Percentiles rank a stretch among this genome's conserved stretches.
These are phyloP conservation scores for Penicillium sp. DNA, from an alignment of 2,329 filamentous ascomycete species.

Conservation along the genomic window DNA sequence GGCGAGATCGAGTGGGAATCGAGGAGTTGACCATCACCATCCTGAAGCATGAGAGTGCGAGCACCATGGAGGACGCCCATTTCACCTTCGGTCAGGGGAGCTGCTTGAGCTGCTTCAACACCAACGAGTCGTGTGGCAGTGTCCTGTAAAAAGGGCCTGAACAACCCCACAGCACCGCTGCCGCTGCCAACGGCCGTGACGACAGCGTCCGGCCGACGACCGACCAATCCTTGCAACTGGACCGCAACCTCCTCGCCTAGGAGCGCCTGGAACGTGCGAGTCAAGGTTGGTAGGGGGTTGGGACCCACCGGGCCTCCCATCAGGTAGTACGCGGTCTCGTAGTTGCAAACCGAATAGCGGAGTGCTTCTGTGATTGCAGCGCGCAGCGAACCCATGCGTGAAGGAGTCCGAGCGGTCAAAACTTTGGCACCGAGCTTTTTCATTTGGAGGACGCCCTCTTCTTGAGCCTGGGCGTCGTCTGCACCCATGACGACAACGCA, in stretches of 20 bases:
- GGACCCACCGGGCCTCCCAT: conserved; percentile 26
- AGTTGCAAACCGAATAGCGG: conserved; percentile 26
- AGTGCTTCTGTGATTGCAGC: conserved; percentile 27
- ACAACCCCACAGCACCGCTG: conserved; percentile 22
- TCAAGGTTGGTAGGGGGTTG: conserved; percentile 22
- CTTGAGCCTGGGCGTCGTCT: conserved; percentile 20
- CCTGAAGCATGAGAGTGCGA: conserved; percentile 24
- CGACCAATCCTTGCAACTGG: conserved; percentile 19
- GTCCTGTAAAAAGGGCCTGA: conserved; percentile 21
- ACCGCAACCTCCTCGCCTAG: conserved; percentile 25
- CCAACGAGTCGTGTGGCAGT: conserved; percentile 13
- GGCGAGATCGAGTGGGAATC: conserved; percentile 26
- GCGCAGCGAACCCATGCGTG: conserved; percentile 23
- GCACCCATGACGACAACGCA: conserved; percentile 25
- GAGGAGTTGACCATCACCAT: conserved; percentile 21
- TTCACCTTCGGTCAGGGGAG: conserved; percentile 17
- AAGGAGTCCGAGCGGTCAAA: conserved; percentile 21
- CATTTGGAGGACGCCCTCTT: conserved; percentile 23
- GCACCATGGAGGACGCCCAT: conserved; percentile 26
- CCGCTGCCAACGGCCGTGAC: conserved; percentile 25
- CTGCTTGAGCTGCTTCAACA: conserved; percentile 20
- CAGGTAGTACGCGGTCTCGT: conserved; percentile 25
- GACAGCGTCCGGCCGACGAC: conserved; percentile 22
- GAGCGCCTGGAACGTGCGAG: conserved; percentile 25
- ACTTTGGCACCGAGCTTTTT: conserved; percentile 24